Conservation (phyloP, 176 grass and related monocot genomes). For the Carex parvula region DNA sequence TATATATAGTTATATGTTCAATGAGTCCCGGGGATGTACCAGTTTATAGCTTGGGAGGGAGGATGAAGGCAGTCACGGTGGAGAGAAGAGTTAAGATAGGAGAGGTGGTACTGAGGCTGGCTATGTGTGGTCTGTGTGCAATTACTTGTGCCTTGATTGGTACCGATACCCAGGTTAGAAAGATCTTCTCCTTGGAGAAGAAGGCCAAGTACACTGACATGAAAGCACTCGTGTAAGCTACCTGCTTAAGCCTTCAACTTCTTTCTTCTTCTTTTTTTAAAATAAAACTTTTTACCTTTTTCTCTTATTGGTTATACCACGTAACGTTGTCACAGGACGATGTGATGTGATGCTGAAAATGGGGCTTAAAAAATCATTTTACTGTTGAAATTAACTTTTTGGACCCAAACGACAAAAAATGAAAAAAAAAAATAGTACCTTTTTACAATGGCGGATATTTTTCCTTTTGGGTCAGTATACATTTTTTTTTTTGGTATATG, state of each 20-base stretch:
- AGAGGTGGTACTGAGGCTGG: slow-evolving; percentile 54
- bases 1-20: neutral
- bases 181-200: slow-evolving; percentile 55
- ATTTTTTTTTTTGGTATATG: neutral
- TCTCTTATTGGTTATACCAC: neutral
- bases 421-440: neutral
- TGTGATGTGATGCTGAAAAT: neutral
- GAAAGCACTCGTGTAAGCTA: slow-evolving; percentile 55
- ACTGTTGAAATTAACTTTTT: neutral
- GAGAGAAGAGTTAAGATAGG: slow-evolving; percentile 60
- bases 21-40: slow-evolving; percentile 24
- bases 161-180: slow-evolving; percentile 43
- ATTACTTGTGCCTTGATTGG: slow-evolving; percentile 46
- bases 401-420: neutral
- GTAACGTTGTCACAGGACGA: neutral
- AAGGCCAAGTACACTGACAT: slow-evolving; percentile 66
- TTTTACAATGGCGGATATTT: too few relatives aligned
- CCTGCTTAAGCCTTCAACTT: neutral
- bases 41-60: neutral
- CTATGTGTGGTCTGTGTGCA: slow-evolving; percentile 22
- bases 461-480: neutral
- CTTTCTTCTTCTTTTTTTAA: too few relatives aligned
- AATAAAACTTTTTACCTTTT: neutral
- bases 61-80: neutral
- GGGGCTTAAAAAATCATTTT: neutral